phyloP scores from a whole-genome alignment of 164 flowering plant genomes.

The Litsea cubeba region DNA sequence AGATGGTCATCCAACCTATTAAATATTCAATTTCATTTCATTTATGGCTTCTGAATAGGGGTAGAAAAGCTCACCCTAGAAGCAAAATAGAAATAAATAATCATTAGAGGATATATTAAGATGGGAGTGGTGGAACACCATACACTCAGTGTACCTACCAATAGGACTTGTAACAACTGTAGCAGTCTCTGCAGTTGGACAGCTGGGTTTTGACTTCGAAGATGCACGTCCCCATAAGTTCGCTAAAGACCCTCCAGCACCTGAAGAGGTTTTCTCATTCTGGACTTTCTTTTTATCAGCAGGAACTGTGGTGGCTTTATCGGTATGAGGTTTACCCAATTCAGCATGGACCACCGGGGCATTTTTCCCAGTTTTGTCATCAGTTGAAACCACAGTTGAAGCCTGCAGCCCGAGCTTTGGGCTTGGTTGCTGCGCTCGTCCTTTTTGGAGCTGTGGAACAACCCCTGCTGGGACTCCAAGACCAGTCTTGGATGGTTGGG shows the following conservation, averaged over 20 bases:
- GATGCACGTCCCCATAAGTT: constrained; percentile 89
- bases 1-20: too few species aligned
- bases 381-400: constrained; percentile 20
- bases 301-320: constrained; percentile 31
- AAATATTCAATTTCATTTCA: too few species aligned
- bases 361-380: constrained; percentile 30
- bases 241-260: constrained; percentile 57
- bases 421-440: constrained; percentile 34
- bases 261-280: constrained; percentile 44
- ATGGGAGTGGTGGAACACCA: neutral
- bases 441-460: constrained; percentile 29
- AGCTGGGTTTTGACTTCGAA: constrained; percentile 41
- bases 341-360: constrained; percentile 24
- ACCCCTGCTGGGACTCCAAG: constrained; percentile 19
- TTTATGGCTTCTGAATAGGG: too few species aligned
- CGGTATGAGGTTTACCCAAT: constrained; percentile 37
- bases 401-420: constrained; percentile 32
- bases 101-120: neutral
- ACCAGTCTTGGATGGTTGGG: constrained; percentile 26
- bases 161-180: constrained; percentile 17
- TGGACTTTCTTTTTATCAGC: constrained; percentile 43
- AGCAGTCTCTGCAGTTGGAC: constrained; percentile 28
- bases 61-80: too few species aligned
- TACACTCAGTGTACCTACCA: constrained; percentile 33
- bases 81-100: neutral